Conservation (phyloP, 2,329 filamentous ascomycete species). For the Arthrobotrys entomopaga region DNA sequence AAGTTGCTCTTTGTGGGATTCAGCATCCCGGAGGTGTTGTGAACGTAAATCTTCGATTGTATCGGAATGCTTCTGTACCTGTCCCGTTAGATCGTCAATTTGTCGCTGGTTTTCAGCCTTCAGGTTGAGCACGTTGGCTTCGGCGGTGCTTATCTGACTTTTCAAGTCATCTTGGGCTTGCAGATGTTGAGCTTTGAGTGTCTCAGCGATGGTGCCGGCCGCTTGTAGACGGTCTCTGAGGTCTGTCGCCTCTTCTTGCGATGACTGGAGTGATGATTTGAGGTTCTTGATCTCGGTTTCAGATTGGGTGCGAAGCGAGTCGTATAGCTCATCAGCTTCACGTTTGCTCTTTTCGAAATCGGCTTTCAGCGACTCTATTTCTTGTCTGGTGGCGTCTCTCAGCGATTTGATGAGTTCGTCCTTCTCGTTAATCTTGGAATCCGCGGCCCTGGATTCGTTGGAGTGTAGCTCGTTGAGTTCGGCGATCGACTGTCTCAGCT, state of each 20-base stretch:
- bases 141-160: constrained; percentile 44
- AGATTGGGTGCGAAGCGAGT: constrained; percentile 21
- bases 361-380: constrained; percentile 40
- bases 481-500: constrained; percentile 35
- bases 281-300: constrained; percentile 29
- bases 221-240: constrained; percentile 35
- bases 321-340: constrained; percentile 33
- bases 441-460: constrained; percentile 16
- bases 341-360: constrained; percentile 40
- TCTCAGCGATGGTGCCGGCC: constrained; percentile 32
- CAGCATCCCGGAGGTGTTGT: constrained; percentile 20
- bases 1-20: constrained; percentile 38
- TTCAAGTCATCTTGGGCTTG: constrained; percentile 46
- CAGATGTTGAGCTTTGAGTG: constrained; percentile 32
- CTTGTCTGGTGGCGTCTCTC: constrained; percentile 36
- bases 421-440: constrained; percentile 28
- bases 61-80: constrained; percentile 39
- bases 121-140: constrained; percentile 31
- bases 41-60: constrained; percentile 28
- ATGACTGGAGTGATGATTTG: constrained; percentile 24
- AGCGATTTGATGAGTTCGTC: constrained; percentile 44
- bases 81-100: constrained; percentile 39
- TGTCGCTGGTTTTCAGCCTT: constrained; percentile 39
- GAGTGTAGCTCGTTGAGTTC: constrained; percentile 40
- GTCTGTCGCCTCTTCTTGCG: constrained; percentile 20